A percentile compares a stretch with the other conserved stretches of the same genome.
Conservation (phyloP, 2,329 filamentous ascomycete genomes). For the Bisporella sp. region DNA sequence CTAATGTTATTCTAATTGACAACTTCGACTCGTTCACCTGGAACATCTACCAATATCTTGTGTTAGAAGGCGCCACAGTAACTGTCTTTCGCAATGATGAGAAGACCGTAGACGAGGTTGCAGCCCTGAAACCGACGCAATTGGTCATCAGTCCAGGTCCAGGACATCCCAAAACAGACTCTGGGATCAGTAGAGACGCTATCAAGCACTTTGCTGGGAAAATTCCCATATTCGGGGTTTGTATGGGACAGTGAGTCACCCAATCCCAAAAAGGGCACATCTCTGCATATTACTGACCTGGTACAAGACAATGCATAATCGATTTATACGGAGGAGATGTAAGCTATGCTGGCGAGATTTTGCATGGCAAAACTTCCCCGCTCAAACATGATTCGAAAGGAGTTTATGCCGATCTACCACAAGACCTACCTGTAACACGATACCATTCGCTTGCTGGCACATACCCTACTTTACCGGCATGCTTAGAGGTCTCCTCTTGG, state of each 20-base stretch:
- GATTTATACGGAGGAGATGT: slow-evolving; percentile 89
- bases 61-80: slow-evolving; percentile 89
- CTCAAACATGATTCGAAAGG: slow-evolving; percentile 85
- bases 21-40: slow-evolving; percentile 99
- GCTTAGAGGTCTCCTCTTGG: slow-evolving; percentile 86
- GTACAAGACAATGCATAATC: slow-evolving; percentile 79
- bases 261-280: not conserved
- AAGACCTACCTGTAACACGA: slow-evolving; percentile 80
- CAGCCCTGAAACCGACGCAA: slow-evolving; percentile 81
- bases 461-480: slow-evolving; percentile 75
- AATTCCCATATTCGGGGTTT: slow-evolving; percentile 93
- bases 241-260: slow-evolving; percentile 80
- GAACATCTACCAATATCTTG: slow-evolving; percentile 98
- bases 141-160: slow-evolving; percentile 92
- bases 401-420: slow-evolving; percentile 76
- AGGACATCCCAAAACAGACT: slow-evolving; percentile 85
- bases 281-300: slow-evolving; percentile 5
- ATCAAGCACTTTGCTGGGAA: slow-evolving; percentile 90
- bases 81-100: slow-evolving; percentile 91
- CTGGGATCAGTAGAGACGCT: slow-evolving; percentile 86
- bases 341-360: slow-evolving; percentile 86
- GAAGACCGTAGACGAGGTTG: slow-evolving; percentile 76
- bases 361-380: slow-evolving; percentile 94
- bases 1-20: slow-evolving; percentile 91
- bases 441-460: slow-evolving; percentile 97